Evolutionary conservation across 805 yeast genomes (phyloP), one percentile per base, ranked within the genome.

Genomic region (Pichia kluyveri): DNA sequence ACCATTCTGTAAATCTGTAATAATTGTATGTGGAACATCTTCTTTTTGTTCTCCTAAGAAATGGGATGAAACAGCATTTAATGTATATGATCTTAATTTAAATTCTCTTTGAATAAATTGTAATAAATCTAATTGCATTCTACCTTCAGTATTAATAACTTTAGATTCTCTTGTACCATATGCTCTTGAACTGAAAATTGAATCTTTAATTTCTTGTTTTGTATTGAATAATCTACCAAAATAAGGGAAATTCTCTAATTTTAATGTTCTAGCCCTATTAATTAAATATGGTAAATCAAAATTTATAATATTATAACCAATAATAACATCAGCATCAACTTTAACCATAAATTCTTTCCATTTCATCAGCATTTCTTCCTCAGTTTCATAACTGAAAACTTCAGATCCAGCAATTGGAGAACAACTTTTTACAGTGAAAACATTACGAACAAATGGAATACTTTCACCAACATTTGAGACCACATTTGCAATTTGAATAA

Each of bases 11-110:
- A 93, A 72, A 46, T 87, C 96, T 0, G 99, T 88, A 65, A 93
- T 93, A 55, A 91, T 91, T 4, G 98, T 87, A 63, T 91, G 96
- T 52, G 90, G 98, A 11, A 93, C 99, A 61, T 93, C 99, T 68
- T 93, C 99, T 60, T 93, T 93, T 59, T 93, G 99, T 60, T 95
- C 99, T 28, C 86, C 87, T 56, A 93, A 64, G 60, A 95, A 93
- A 59, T 88, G 88, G 0, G 98, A 95, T 5, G 96, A 86, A 0
- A 93, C 99, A 0, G 97, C 86, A 66, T 93, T 93, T 65, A 93
- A 72, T 0, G 99, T 90, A 67, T 93, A 93, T 3, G 96, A 86
- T 65, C 99, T 79, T 57, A 93, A 72, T 63, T 93, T 95, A 67
- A 88, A 89, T 62, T 93, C 99, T 63, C 99, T 80, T 64, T 90